These are phyloP conservation scores for Aureobasidium vineae DNA, from an alignment of 2,329 filamentous ascomycete species.

Conservation along the genomic window DNA sequence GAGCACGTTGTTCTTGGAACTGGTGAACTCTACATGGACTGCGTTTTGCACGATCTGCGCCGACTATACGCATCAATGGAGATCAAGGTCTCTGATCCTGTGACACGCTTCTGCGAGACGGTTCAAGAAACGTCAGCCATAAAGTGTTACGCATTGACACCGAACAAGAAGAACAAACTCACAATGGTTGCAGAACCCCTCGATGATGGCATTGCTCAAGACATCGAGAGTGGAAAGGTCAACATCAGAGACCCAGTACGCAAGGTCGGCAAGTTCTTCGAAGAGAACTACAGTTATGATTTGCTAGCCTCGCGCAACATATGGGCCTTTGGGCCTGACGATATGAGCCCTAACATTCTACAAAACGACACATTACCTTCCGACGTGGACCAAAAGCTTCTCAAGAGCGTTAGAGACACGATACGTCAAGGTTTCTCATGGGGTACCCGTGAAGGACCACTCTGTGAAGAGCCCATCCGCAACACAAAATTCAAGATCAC, in stretches of 20 bases:
- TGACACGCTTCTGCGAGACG: constrained; percentile 96
- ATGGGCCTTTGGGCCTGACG: constrained; percentile 97
- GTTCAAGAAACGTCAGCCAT: constrained; percentile 96
- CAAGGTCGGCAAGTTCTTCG: constrained; percentile 94
- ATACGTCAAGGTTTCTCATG: constrained; percentile 96
- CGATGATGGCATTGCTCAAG: constrained; percentile 89
- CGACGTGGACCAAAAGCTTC: constrained; percentile 89
- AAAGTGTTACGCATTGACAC: constrained; percentile 95
- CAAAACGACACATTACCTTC: constrained; percentile 95
- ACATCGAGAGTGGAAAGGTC: constrained; percentile 88
- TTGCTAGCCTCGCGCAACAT: constrained; percentile 90
- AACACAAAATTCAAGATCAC: constrained; percentile 98
- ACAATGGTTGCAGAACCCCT: constrained; percentile 97
- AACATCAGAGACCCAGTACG: constrained; percentile 90
- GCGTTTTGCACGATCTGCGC: constrained; percentile 90
- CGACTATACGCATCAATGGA: constrained; percentile 98
- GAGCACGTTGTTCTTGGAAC: constrained; percentile 95
- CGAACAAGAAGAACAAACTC: constrained; percentile 99
- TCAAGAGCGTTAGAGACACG: constrained; percentile 83
- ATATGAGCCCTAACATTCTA: constrained; percentile 89
- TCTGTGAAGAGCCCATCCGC: constrained; percentile 98
- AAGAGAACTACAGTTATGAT: constrained; percentile 97
- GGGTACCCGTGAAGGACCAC: constrained; percentile 90
- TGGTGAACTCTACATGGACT: constrained; percentile 99
- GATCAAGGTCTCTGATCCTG: constrained; percentile 96